A percentile compares a stretch with the other conserved stretches of the same genome.
Conservation (phyloP, 2,329 filamentous ascomycete genomes). For the Graphilbum fragrans region DNA sequence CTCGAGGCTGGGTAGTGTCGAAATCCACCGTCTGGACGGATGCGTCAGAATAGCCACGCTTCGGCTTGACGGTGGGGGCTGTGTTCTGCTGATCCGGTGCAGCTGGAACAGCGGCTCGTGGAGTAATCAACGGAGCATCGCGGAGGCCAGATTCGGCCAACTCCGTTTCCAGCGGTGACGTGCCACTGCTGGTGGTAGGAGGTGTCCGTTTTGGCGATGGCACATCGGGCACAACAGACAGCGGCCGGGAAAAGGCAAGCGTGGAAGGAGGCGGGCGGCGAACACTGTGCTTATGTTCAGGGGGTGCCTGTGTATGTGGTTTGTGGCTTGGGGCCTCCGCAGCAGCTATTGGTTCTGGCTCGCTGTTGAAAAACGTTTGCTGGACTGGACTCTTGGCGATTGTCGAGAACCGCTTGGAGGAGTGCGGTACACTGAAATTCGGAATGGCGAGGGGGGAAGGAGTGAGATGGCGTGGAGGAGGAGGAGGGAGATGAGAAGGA, state of each 20-base stretch:
- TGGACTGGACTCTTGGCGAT: conserved; percentile 12
- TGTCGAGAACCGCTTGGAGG: conserved; percentile 32
- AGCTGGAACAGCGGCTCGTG: too few species aligned
- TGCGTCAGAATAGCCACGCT: too few species aligned
- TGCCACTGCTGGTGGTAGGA: neutral
- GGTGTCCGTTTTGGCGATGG: conserved; percentile 23
- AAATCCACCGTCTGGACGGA: too few species aligned
- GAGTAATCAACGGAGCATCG: too few species aligned
- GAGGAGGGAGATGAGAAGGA: neutral
- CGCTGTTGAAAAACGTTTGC: neutral
- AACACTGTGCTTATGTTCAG: conserved; percentile 14
- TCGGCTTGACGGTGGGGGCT: too few species aligned
- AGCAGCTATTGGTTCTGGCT: neutral
- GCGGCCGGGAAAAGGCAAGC: conserved; percentile 33
- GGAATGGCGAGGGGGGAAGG: conserved; percentile 20
- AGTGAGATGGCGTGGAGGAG: neutral
- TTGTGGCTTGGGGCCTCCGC: neutral
- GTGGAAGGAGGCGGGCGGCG: conserved; percentile 28
- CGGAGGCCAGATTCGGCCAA: too few species aligned
- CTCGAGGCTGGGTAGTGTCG: too few species aligned
- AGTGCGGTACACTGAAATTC: conserved; percentile 42
- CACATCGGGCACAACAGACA: conserved; percentile 43
- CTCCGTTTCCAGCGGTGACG: too few species aligned
- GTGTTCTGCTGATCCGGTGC: too few species aligned
- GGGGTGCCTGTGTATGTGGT: neutral